Evolutionary conservation across 768 basidiomycete genomes (phyloP).

Genomic region (Podaxis pistillaris): DNA sequence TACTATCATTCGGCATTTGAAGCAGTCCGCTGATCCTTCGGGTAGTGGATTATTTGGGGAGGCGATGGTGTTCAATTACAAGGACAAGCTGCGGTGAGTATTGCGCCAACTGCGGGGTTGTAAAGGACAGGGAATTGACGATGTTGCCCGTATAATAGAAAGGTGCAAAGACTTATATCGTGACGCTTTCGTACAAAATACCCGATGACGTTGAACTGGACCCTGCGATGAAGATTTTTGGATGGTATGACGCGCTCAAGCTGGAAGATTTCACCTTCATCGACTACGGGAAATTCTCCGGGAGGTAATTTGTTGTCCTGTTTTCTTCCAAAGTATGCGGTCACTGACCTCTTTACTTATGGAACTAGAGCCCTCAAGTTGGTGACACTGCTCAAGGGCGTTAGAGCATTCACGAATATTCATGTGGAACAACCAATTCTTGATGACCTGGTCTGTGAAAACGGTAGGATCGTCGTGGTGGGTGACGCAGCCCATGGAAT

Average conservation of each 20-base stretch:
- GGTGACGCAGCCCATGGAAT: slow-evolving; percentile 63
- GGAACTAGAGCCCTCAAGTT: slow-evolving; percentile 32
- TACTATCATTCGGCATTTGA: slow-evolving; percentile 2
- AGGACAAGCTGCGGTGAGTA: slow-evolving; percentile 1
- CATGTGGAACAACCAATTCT: slow-evolving; percentile 29
- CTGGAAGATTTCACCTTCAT: slow-evolving; percentile 31
- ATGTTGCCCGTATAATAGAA: slow-evolving; percentile 19
- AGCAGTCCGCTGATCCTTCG: not conserved
- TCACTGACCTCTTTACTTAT: not conserved
- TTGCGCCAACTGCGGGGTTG: not conserved
- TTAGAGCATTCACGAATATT: slow-evolving; percentile 26
- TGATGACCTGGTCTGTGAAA: slow-evolving; percentile 49
- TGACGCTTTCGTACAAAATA: slow-evolving; percentile 24
- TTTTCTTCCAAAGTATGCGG: not conserved
- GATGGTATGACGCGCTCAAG: slow-evolving; percentile 30
- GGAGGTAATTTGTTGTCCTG: slow-evolving; percentile 24
- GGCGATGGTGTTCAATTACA: slow-evolving; percentile 20
- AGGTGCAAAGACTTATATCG: slow-evolving; percentile 25
- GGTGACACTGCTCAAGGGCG: slow-evolving; percentile 25
- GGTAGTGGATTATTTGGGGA: slow-evolving; percentile 36
- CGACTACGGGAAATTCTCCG: slow-evolving; percentile 33
- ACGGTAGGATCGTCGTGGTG: slow-evolving; percentile 47
- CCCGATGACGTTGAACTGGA: not conserved
- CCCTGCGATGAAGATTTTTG: slow-evolving; percentile 5
- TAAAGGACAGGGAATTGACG: not conserved